These are phyloP conservation scores for Scutellaria minor DNA, from an alignment of 257 asterid species.

Conservation along the genomic window DNA sequence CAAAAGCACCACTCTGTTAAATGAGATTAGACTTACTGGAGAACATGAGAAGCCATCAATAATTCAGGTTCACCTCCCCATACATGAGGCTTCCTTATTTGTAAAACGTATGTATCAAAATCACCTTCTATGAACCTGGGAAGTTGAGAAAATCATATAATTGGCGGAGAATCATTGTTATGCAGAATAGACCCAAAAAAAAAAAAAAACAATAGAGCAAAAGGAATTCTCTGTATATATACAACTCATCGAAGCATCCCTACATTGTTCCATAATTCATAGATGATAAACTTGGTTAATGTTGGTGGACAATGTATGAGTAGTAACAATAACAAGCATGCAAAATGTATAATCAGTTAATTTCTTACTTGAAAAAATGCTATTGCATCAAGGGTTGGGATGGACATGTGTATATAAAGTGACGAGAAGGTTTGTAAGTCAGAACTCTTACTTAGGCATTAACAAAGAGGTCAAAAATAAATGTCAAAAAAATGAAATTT, in stretches of 20 bases:
- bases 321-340: background rate
- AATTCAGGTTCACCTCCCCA: constrained; percentile 99
- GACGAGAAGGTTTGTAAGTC: background rate
- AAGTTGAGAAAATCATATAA: constrained; percentile 22
- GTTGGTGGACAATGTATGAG: background rate
- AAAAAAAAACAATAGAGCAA: background rate
- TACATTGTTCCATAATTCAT: background rate
- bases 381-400: background rate
- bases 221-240: background rate
- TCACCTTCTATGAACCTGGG: constrained; percentile 96
- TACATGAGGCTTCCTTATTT: constrained; percentile 78
- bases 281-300: background rate
- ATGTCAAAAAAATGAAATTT: constrained; percentile 15
- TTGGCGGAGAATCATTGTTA: background rate
- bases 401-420: background rate
- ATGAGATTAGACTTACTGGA: constrained; percentile 60
- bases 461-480: constrained; percentile 3
- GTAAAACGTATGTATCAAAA: constrained; percentile 73
- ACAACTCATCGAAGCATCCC: background rate
- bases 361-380: background rate
- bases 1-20: constrained; percentile 8
- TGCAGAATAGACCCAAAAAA: background rate
- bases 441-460: background rate
- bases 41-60: constrained; percentile 94
- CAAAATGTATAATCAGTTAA: constrained; percentile 15